Evolutionary conservation across 1,139 yeast genomes (phyloP).

Genomic region (Saccharomyces hybrid): DNA sequence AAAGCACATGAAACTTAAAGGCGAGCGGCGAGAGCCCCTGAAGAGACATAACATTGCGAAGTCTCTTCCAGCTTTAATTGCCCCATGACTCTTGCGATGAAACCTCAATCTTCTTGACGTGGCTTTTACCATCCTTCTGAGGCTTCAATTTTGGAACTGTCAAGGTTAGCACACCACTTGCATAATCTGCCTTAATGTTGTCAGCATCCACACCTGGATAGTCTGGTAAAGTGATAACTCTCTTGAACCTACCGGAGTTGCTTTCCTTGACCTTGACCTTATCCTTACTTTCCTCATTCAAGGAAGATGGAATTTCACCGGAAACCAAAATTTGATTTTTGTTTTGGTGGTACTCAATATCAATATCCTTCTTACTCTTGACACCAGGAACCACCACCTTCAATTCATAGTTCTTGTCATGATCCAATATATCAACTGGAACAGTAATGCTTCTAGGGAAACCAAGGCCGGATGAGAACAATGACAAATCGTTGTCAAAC

Average conservation of each 20-base stretch:
- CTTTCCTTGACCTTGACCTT: slow-evolving; percentile 35
- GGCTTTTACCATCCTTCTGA: slow-evolving; percentile 21
- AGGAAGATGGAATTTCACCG: slow-evolving; percentile 33
- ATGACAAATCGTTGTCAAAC: slow-evolving; percentile 23
- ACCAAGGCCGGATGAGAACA: slow-evolving; percentile 16
- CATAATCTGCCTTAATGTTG: slow-evolving; percentile 35
- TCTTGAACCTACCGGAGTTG: slow-evolving; percentile 36
- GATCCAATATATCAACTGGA: slow-evolving; percentile 39
- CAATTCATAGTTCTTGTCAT: slow-evolving; percentile 34
- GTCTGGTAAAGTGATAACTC: slow-evolving; percentile 35
- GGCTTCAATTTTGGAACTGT: slow-evolving; percentile 34
- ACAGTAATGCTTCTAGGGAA: slow-evolving; percentile 25
- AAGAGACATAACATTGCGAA: background rate
- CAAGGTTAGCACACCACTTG: slow-evolving; percentile 36
- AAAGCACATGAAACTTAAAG: background rate
- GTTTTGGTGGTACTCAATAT: slow-evolving; percentile 37
- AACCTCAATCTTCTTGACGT: slow-evolving; percentile 33
- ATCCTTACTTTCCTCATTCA: slow-evolving; percentile 20
- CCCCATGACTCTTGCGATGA: slow-evolving; percentile 25
- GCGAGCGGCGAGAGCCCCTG: background rate
- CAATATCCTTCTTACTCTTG: slow-evolving; percentile 32
- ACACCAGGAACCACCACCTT: slow-evolving; percentile 39
- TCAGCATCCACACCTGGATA: slow-evolving; percentile 35
- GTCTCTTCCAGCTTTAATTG: background rate
- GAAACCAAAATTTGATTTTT: slow-evolving; percentile 34